phyloP scores from a whole-genome alignment of 441 rosid species.

The Gossypium aridum region DNA sequence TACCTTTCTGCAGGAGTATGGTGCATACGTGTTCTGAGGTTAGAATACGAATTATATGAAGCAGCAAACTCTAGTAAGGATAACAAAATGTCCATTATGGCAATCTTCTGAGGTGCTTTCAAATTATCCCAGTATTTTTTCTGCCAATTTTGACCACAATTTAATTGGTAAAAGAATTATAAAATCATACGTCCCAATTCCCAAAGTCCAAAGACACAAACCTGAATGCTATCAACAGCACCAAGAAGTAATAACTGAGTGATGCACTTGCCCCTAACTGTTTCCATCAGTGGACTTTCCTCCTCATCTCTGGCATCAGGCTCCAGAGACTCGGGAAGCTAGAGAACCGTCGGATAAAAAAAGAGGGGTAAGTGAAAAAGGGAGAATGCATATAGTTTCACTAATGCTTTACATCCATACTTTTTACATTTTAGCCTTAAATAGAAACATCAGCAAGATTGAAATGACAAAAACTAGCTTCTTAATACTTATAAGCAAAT shows the following conservation, averaged over 20 bases:
- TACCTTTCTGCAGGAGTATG: conserved; percentile 86
- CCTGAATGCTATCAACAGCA: conserved; percentile 96
- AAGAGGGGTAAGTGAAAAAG: neutral
- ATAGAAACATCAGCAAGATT: neutral
- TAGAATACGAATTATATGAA: conserved; percentile 84
- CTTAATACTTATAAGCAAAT: neutral
- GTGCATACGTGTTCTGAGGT: conserved; percentile 82
- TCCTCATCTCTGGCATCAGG: conserved; percentile 67
- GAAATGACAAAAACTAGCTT: conserved; percentile 3
- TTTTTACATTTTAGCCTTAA: neutral
- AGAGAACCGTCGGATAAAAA: conserved; percentile 10
- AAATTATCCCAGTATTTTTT: conserved; percentile 88
- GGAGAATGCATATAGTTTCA: neutral
- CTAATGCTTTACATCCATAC: neutral
- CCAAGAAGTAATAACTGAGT: conserved; percentile 93
- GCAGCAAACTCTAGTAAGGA: conserved; percentile 92
- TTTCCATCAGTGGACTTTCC: conserved; percentile 77
- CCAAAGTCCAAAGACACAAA: conserved; percentile 18
- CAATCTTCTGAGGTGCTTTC: conserved; percentile 75
- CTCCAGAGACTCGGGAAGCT: conserved; percentile 67
- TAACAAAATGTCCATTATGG: conserved; percentile 80
- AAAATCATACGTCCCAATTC: neutral
- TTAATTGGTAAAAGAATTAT: neutral
- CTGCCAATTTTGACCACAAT: conserved; percentile 29
- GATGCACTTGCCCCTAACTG: conserved; percentile 93